A percentile compares a stretch with the other conserved stretches of the same genome.
Conservation (phyloP, 352 stramenopile species). For the Phytopythium montanum region DNA sequence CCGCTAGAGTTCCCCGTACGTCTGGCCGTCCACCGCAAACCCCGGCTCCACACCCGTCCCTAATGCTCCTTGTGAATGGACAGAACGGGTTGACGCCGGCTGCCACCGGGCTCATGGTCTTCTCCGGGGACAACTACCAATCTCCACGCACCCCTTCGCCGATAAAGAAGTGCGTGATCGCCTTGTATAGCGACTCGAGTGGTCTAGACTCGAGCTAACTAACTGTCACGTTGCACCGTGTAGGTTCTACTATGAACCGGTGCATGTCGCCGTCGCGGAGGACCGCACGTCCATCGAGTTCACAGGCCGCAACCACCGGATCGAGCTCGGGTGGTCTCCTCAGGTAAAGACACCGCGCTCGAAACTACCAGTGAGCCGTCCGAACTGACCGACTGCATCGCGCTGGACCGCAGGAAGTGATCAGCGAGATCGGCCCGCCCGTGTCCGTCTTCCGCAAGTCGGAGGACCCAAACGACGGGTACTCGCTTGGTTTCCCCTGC, state of each 20-base stretch:
- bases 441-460: constrained; percentile 79
- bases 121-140: constrained; percentile 43
- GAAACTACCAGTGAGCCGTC: background rate
- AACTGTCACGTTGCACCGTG: background rate
- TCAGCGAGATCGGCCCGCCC: constrained; percentile 70
- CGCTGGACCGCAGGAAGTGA: constrained; percentile 43
- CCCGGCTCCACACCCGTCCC: background rate
- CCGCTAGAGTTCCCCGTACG: constrained; percentile 77
- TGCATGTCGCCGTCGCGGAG: constrained; percentile 49
- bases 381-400: background rate
- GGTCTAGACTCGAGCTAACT: background rate
- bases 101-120: constrained; percentile 67
- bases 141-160: constrained; percentile 32
- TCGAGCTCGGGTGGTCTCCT: constrained; percentile 74
- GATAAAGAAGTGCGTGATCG: constrained; percentile 39
- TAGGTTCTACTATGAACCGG: constrained; percentile 76
- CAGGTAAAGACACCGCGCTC: constrained; percentile 34
- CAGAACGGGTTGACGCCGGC: constrained; percentile 77
- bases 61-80: background rate
- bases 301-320: constrained; percentile 53
- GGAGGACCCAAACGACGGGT: constrained; percentile 69
- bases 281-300: constrained; percentile 44
- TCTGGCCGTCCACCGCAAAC: background rate
- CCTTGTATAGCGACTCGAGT: background rate
- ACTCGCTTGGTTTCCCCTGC: too few relatives aligned